Evolutionary conservation across 768 basidiomycete genomes (phyloP), one percentile per base, ranked within the genome.

Genomic region (Trametes meyenii): DNA sequence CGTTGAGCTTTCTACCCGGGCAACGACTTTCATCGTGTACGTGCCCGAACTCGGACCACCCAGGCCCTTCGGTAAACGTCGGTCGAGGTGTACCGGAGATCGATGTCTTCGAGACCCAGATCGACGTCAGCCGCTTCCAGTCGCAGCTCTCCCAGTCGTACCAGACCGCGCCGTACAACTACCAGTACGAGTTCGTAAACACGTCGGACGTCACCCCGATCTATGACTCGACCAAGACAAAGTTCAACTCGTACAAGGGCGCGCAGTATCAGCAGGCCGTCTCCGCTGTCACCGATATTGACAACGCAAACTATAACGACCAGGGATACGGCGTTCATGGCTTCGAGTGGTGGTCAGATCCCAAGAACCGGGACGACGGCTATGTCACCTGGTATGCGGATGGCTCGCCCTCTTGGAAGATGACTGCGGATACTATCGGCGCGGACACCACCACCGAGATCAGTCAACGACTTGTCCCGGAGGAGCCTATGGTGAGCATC

Each of bases 61-160:
- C 96, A 2, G 96, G 96, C 12, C 96, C 96, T 3, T 79, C 68
- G 40, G 79, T 81, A 55, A 80, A 74, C 29, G 77, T 76, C 16
- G 87, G 87, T 19, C 85, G 96, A 53, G 86, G 86, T 35, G 92
- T 89, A 1, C 96, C 96, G 1, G 96, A 98, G 78, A 94, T 98
- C 67, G 96, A 98, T 74, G 81, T 98, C 61, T 71, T 96, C 60
- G 96, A 98, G 77, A 86, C 93, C 0, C 89, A 94, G 72, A 76
- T 88, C 60, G 78, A 94, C 67, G 67, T 80, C 36, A 62, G 54
- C 57, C 60, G 74, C 4, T 81, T 83, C 67, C 68, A 76, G 70
- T 91, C 84, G 43, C 78, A 88, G 66, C 89, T 88, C 1, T 93
- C 92, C 1, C 94, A 96, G 75, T 89, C 86, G 67, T 83, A 83